phyloP scores from a whole-genome alignment of 2,329 filamentous ascomycete species.

The Pseudogymnoascus sp. region DNA sequence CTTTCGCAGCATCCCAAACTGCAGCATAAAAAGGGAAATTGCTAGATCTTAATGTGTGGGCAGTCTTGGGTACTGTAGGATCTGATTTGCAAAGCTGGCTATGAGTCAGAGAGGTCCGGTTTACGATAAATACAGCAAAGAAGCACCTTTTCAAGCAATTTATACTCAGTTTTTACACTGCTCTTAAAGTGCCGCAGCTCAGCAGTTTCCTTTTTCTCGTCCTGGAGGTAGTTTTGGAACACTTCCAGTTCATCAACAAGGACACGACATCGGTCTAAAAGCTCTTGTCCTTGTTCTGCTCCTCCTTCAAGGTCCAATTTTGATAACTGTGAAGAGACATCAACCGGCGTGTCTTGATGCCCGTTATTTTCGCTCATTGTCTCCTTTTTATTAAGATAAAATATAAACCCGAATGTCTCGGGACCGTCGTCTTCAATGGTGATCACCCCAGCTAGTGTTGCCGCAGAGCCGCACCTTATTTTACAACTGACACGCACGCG shows the following conservation, averaged over 20 bases:
- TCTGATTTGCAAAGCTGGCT: constrained; percentile 20
- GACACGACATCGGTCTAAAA: constrained; percentile 26
- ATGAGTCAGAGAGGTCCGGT: constrained; percentile 8
- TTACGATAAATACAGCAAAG: neutral
- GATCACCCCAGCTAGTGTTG: constrained; percentile 1
- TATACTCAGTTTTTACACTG: constrained; percentile 40
- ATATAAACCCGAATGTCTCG: neutral
- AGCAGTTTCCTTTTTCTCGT: constrained; percentile 37
- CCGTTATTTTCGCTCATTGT: neutral
- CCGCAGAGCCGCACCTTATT: constrained; percentile 8
- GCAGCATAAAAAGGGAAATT: constrained; percentile 59
- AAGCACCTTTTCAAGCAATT: constrained; percentile 37
- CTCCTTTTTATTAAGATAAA: neutral
- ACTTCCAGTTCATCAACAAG: constrained; percentile 38
- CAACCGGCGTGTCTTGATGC: neutral
- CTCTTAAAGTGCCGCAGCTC: constrained; percentile 43
- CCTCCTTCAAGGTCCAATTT: constrained; percentile 8
- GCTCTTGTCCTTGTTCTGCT: constrained; percentile 17
- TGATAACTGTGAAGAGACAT: neutral
- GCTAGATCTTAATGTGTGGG: constrained; percentile 54
- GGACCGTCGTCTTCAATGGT: neutral
- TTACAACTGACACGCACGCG: neutral
- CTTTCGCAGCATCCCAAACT: constrained; percentile 55
- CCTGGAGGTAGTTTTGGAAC: constrained; percentile 34
- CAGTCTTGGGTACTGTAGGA: constrained; percentile 26